phyloP scores from a whole-genome alignment of 176 grass and related monocot species.

The Calamus simplicifolius region DNA sequence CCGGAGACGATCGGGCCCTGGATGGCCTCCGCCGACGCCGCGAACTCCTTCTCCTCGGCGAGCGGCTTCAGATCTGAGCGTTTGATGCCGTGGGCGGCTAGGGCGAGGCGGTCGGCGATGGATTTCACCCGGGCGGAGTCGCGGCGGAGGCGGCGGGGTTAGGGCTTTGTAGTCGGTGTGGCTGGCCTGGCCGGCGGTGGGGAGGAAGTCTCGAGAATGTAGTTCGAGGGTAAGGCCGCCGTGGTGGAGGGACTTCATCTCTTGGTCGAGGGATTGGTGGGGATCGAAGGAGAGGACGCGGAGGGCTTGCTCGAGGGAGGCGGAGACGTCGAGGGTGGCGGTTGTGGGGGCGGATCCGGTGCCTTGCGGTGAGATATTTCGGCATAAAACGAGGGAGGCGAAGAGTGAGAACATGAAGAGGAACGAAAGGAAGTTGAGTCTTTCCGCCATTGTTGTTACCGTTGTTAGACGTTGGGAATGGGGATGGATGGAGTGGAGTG shows the following conservation, averaged over 20 bases:
- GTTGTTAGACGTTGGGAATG: too few relatives aligned
- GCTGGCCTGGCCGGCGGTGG: conserved; percentile 13
- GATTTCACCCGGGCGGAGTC: conserved; percentile 48
- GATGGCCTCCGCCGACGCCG: conserved; percentile 28
- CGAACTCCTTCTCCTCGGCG: conserved; percentile 1
- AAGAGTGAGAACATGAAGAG: conserved; percentile 1
- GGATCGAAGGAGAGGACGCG: conserved; percentile 44
- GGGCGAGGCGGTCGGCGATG: conserved; percentile 27
- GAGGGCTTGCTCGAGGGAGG: conserved; percentile 41
- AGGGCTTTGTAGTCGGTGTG: conserved; percentile 43
- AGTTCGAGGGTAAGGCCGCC: conserved; percentile 27
- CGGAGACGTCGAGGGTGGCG: conserved; percentile 45
- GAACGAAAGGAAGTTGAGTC: conserved; percentile 1
- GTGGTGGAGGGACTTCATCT: conserved; percentile 9
- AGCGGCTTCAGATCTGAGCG: conserved; percentile 29
- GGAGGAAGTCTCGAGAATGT: conserved; percentile 69
- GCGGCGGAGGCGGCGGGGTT: conserved; percentile 40
- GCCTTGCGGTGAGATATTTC: not conserved
- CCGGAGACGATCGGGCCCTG: conserved; percentile 80
- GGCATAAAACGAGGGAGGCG: conserved; percentile 4
- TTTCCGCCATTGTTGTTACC: conserved; percentile 14
- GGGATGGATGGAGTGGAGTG: too few relatives aligned
- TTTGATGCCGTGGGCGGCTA: conserved; percentile 35
- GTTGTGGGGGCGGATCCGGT: conserved; percentile 3
- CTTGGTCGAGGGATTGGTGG: conserved; percentile 23